phyloP scores from a whole-genome alignment of 192 early-diverging fungal genomes.

The Coemansia sp. region DNA sequence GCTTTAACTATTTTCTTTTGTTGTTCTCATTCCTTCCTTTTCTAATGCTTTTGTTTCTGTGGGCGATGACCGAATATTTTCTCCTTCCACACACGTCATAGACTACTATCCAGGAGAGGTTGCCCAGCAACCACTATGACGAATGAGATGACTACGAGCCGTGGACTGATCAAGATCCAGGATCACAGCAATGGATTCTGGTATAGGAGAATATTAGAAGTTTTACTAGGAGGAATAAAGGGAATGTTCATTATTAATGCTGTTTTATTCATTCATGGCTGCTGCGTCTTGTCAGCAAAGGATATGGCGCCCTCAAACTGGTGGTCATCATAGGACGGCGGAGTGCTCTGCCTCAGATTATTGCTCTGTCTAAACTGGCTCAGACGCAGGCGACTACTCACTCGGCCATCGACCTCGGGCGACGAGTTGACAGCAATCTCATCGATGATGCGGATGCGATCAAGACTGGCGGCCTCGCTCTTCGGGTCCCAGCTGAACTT shows the following conservation, averaged over 20 bases:
- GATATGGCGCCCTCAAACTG: constrained; percentile 9
- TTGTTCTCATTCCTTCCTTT: not conserved
- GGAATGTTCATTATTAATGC: too few relatives aligned
- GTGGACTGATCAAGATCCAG: too few relatives aligned
- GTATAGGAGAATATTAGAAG: too few relatives aligned
- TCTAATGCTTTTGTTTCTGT: not conserved
- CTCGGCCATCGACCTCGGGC: not conserved
- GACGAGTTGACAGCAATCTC: constrained; percentile 10
- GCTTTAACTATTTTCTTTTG: not conserved
- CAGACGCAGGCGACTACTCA: not conserved
- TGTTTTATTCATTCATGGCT: too few relatives aligned
- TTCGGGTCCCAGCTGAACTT: constrained; percentile 44
- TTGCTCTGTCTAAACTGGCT: not conserved
- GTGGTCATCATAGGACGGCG: constrained; percentile 28
- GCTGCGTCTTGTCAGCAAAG: not conserved
- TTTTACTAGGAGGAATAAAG: too few relatives aligned
- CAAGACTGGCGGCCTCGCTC: constrained; percentile 35
- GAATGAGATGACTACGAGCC: too few relatives aligned
- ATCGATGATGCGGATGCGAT: constrained; percentile 41
- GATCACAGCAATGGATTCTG: too few relatives aligned
- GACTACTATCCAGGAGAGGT: too few relatives aligned
- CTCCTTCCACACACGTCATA: too few relatives aligned
- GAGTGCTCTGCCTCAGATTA: constrained; percentile 1
- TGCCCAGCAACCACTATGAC: too few relatives aligned
- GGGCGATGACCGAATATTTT: too few relatives aligned